Evolutionary conservation across 371 early-diverging fungal genomes (phyloP), one percentile per base, ranked within the genome.

Genomic region (Apophysomyces elegans): DNA sequence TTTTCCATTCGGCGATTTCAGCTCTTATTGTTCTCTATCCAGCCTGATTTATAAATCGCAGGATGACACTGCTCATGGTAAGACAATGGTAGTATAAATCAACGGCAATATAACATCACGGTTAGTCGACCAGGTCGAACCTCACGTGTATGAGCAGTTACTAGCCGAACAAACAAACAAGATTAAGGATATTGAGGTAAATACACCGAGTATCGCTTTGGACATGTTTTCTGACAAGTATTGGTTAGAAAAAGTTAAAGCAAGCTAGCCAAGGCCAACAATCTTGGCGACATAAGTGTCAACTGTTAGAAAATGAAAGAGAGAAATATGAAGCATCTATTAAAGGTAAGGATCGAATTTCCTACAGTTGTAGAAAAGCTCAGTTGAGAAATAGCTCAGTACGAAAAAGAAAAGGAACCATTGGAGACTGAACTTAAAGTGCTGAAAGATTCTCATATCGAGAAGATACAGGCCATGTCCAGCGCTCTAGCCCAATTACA

Each of bases 281-380:
- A 32, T 50, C 56, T 44, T 70, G 68, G 57, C 58, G 74, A 14
- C 80, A 80, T 47, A 67, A 74, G 57, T 72, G 54, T 57, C 37
- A 64, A 36, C 47, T 80, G 45, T 60, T 77, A 58, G 78, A 71
- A 63, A 80, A 75, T 56, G 80, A 80, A 61, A 59, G 75, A 18
- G 54, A 62, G 13, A 58, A 71, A 47, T 80, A 67, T 63, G 78
- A 80, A 65, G 16, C 60, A 7, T 59, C 68, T 14, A 62, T 77
- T 1, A 67, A 63, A 62, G 74, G 78, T 77, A 69, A 5, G 16
- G 21, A 1, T 12, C 4, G 8, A 35, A 37, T 38, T 32, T 12
- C 18, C 1, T 18, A 50, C 16, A 18, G 21, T 16, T 54, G n/a
- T 41, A n/a, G 39, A 58, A 44, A 18, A 35, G 57, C 18, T 26